Percentiles rank a stretch among this genome's conserved stretches.
Evolutionary conservation across 768 basidiomycete species (phyloP).

Genomic region (Macrolepiota albuminosa): DNA sequence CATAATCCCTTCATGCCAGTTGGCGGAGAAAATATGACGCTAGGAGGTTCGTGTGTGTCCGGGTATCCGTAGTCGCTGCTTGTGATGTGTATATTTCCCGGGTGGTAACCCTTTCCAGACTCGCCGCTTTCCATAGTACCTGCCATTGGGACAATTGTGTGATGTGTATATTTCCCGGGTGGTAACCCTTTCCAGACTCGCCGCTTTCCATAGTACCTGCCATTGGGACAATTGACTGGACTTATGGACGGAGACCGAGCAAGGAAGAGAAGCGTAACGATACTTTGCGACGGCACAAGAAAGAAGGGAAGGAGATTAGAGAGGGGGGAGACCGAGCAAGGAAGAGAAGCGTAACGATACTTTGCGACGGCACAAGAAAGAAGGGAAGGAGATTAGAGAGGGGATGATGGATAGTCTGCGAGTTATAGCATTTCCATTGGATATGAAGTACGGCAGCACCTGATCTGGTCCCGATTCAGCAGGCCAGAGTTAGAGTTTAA

Average conservation of each 20-base stretch:
- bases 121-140: conserved; percentile 4
- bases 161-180: conserved; percentile 8
- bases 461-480: conserved; percentile 9
- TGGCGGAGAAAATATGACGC: conserved; percentile 18
- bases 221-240: conserved; percentile 1
- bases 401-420: conserved; percentile 4
- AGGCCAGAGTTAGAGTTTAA: conserved; percentile 14
- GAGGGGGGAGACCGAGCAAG: not conserved
- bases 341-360: not conserved
- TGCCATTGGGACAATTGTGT: conserved; percentile 7
- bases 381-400: conserved; percentile 1
- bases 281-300: not conserved
- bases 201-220: conserved; percentile 3
- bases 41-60: conserved; percentile 12
- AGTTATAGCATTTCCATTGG: conserved; percentile 13
- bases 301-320: conserved; percentile 1
- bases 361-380: not conserved
- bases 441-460: conserved; percentile 12
- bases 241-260: not conserved
- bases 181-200: conserved; percentile 17
- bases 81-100: conserved; percentile 10
- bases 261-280: not conserved
- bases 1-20: conserved; percentile 46
- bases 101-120: conserved; percentile 17
- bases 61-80: conserved; percentile 20